Evolutionary conservation across 805 yeast genomes (phyloP), one percentile per base, ranked within the genome.

Genomic region (Metschnikowia chrysomelidarum): DNA sequence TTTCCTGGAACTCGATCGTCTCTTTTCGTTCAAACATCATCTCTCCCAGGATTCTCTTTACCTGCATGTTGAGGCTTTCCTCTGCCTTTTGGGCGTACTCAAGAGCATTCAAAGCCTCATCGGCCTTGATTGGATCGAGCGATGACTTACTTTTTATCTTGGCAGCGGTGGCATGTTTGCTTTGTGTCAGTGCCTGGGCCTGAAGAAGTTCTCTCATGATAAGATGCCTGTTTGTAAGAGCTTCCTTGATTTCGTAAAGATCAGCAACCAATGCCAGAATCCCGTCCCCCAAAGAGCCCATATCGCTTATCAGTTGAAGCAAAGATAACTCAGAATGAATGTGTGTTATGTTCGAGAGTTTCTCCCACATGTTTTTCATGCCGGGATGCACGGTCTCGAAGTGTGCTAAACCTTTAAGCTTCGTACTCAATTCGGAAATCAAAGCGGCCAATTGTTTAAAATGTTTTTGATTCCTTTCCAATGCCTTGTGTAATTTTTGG

Each of bases 221-320:
- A 38, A 93, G 68, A 57, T 93, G 96, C 40, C 98, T 72, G 60
- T 91, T 89, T 0, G 98, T 93, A 36, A 93, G 67, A 0, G 96
- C 82, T 60, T 93, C 98, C 59, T 93, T 93, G 38, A 89, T 82
- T 39, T 83, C 80, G 57, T 82, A 93, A 11, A 93, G 82, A 49
- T 89, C 96, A 42, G 75, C 75, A 3, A 78, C 65, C 19, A 87
- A 64, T 49, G 75, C 67, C 37, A 71, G 76, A 11, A 87, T 56
- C 1, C 83, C 83, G 49, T 91, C 97, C 2, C 86, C 88, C 22
- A 91, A 58, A 0, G 83, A 71, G 0, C 93, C 88, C 60, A 78
- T 68, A 43, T 82, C 86, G 40, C 80, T 74, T 7, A 85, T 76
- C 27, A 86, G 82, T 47, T 80, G 80, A 11, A 84, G 67, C 19